Conservation (phyloP, 495 filamentous ascomycete species). For the Wilcoxina mikolae region DNA sequence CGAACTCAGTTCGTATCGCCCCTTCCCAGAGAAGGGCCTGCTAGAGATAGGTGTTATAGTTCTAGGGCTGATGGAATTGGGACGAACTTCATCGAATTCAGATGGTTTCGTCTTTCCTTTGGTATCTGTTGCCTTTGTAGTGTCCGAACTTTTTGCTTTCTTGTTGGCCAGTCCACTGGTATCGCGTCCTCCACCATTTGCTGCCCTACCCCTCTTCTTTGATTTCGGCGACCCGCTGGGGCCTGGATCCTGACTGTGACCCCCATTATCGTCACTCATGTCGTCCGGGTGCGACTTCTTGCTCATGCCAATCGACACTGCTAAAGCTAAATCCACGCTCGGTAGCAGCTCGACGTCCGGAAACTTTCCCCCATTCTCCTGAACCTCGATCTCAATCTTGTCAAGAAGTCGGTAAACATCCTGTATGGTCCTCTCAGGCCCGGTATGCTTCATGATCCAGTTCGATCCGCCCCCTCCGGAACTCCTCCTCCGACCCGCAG, state of each 20-base stretch:
- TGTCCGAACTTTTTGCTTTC: neutral
- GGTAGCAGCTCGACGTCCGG: slow-evolving; percentile 28
- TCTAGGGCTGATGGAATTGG: neutral
- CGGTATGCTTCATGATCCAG: slow-evolving; percentile 26
- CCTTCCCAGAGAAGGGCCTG: neutral
- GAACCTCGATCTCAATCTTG: slow-evolving; percentile 24
- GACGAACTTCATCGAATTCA: too few relatives aligned
- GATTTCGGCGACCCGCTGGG: neutral
- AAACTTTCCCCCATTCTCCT: slow-evolving; percentile 28
- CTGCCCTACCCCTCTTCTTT: neutral
- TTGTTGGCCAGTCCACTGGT: neutral
- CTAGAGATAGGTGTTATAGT: neutral
- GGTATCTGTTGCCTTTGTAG: neutral
- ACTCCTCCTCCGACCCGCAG: slow-evolving; percentile 16
- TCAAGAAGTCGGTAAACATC: slow-evolving; percentile 27
- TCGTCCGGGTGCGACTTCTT: neutral
- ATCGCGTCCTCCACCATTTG: neutral
- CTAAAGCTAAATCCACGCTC: slow-evolving; percentile 18
- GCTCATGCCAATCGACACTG: neutral
- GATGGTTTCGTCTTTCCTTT: neutral
- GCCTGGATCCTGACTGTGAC: neutral
- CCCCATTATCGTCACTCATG: neutral
- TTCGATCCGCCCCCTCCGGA: slow-evolving; percentile 22
- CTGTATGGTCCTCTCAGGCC: slow-evolving; percentile 24
- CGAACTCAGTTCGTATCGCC: too few relatives aligned